Conservation (phyloP, 768 basidiomycete species). For the Boletus eberwhitei region DNA sequence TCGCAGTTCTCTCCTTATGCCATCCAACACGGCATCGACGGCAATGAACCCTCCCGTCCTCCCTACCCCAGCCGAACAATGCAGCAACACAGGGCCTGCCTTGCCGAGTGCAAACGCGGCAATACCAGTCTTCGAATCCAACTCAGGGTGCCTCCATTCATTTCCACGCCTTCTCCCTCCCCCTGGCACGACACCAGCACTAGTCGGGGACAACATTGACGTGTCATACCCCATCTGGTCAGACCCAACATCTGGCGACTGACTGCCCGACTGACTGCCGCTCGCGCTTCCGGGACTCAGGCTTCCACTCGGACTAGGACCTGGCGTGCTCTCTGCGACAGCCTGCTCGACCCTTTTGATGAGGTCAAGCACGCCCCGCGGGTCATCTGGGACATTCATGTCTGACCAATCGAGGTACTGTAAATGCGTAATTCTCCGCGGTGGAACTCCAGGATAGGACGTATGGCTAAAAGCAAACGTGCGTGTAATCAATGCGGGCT, state of each 20-base stretch:
- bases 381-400: conserved; percentile 88
- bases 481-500: conserved; percentile 45
- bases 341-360: conserved; percentile 61
- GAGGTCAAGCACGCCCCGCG: conserved; percentile 69
- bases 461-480: conserved; percentile 67
- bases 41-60: conserved; percentile 93
- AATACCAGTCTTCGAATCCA: conserved; percentile 57
- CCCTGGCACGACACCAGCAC: not conserved
- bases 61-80: conserved; percentile 94
- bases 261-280: conserved; percentile 15
- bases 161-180: conserved; percentile 12
- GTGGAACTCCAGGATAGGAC: conserved; percentile 53
- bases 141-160: conserved; percentile 34
- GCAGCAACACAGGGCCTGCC: conserved; percentile 64
- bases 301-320: conserved; percentile 28
- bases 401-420: conserved; percentile 97
- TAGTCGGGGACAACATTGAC: conserved; percentile 18
- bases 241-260: conserved; percentile 14
- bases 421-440: conserved; percentile 75
- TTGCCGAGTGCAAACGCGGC: conserved; percentile 47
- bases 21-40: conserved; percentile 82
- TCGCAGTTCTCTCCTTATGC: conserved; percentile 56
- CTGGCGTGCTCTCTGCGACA: conserved; percentile 27
- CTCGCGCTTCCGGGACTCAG: conserved; percentile 19
- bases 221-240: conserved; percentile 3